These are phyloP conservation scores for Botrytis sinoallii DNA, from an alignment of 2,329 filamentous ascomycete species.

Conservation along the genomic window DNA sequence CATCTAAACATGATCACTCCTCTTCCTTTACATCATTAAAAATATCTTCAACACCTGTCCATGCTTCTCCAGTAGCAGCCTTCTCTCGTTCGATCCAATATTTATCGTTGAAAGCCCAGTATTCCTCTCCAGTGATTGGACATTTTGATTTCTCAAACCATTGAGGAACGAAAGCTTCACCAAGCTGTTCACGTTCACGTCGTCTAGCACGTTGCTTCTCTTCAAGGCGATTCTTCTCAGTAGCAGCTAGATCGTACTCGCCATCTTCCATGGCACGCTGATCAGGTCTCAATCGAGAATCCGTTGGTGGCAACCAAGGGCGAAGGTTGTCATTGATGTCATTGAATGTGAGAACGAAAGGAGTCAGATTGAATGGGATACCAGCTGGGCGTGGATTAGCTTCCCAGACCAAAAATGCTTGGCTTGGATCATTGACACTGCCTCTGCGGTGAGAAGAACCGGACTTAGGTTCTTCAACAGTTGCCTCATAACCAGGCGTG, in stretches of 20 bases:
- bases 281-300: conserved; percentile 88
- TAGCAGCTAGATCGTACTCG: conserved; percentile 89
- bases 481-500: conserved; percentile 83
- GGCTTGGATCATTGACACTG: conserved; percentile 61
- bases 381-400: conserved; percentile 74
- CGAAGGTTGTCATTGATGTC: conserved; percentile 79
- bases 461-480: conserved; percentile 55
- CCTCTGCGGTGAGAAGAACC: conserved; percentile 43
- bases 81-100: conserved; percentile 73
- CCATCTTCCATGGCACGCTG: conserved; percentile 98
- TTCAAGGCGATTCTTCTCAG: conserved; percentile 92
- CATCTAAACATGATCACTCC: not conserved
- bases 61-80: conserved; percentile 32
- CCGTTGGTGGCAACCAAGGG: conserved; percentile 81
- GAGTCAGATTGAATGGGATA: conserved; percentile 95
- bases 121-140: conserved; percentile 79
- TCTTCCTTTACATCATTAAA: conserved; percentile 27
- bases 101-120: conserved; percentile 83
- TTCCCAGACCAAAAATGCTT: conserved; percentile 92
- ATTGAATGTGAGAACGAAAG: conserved; percentile 93
- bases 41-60: conserved; percentile 39
- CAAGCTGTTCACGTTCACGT: conserved; percentile 67
- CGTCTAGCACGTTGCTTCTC: conserved; percentile 82
- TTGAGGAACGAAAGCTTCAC: conserved; percentile 76
- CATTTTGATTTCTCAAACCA: conserved; percentile 79